Evolutionary conservation across 2,329 filamentous ascomycete species (phyloP), one percentile per base, ranked within the genome.

Genomic region (Epichloe sylvatica): DNA sequence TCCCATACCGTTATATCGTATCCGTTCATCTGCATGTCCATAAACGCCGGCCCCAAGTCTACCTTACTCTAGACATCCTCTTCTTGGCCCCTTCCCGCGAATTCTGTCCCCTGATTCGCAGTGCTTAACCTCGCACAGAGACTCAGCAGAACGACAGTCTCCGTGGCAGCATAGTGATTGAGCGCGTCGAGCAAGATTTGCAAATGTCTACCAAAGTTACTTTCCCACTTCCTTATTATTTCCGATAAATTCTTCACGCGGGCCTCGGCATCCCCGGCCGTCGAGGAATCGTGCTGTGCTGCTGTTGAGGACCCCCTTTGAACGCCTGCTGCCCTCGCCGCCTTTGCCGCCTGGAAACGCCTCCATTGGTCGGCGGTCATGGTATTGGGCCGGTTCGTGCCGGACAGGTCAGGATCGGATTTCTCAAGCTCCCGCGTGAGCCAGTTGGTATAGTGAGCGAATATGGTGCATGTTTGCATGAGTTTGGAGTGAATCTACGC

Each of bases 121-220:
- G 84, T 87, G 59, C 84, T 90, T 60, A 94, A 63, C 53, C 88
- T 70, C 12, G 88, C 88, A 62, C 88, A 94, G 15, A 98, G 72
- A 56, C 90, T 91, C 54, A 97, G 70, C 55, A 98, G 75, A 17
- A 95, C 92, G 3, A 96, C 91, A 38, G 92, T 97, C 71, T 98
- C 92, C 0, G 92, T 97, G 0, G 92, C 92, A 3, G 92, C 92
- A 59, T 96, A 94, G 66, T 97, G 95, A 59, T 98, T 97, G 54
- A 98, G 74, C 53, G 88, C 91, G 63, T 97, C 92, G 37, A 97
- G 80, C 59, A 98, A 67, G 56, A 97, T 95, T 70, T 94, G 90
- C 59, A 98, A 69, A 67, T 97, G 91, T 44, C 89, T 74, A 51
- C 84, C 86, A 64, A 98, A 98, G 62, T 95, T 94, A 55, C 83